Evolutionary conservation across 2,329 filamentous ascomycete genomes (phyloP).

Genomic region (Davidsoniella australis): DNA sequence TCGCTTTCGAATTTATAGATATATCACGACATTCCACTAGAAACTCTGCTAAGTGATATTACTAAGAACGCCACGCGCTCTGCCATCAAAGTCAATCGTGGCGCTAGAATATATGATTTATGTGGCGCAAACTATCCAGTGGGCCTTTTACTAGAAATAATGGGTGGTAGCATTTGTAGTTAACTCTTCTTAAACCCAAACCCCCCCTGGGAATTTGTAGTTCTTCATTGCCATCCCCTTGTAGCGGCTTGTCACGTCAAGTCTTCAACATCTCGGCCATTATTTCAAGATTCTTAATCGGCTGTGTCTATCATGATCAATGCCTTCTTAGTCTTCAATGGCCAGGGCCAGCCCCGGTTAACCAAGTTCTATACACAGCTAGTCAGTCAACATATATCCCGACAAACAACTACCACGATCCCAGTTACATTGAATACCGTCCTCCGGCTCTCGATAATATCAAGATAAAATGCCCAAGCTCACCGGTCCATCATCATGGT

Average conservation of each 20-base stretch:
- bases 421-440: background rate
- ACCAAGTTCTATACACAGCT: slow-evolving; percentile 99
- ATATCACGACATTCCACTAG: too few species aligned
- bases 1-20: too few species aligned
- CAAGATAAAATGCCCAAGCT: background rate
- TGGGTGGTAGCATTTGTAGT: too few species aligned
- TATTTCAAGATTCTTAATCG: too few species aligned
- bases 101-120: background rate
- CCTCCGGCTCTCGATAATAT: background rate
- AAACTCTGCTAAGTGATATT: too few species aligned
- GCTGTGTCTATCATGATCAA: slow-evolving; percentile 61
- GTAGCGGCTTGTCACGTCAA: too few species aligned
- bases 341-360: slow-evolving; percentile 85
- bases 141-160: background rate
- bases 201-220: background rate
- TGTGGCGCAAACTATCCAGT: slow-evolving; percentile 1
- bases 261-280: too few species aligned
- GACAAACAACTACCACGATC: background rate
- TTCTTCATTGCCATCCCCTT: background rate
- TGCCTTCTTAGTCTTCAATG: slow-evolving; percentile 96
- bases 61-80: background rate
- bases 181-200: background rate
- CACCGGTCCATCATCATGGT: slow-evolving; percentile 2
- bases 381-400: slow-evolving; percentile 28
- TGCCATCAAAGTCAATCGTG: background rate